Base-by-base conservation (phyloP, 139 green algal genomes). In the Gonium pectorale region DNA sequence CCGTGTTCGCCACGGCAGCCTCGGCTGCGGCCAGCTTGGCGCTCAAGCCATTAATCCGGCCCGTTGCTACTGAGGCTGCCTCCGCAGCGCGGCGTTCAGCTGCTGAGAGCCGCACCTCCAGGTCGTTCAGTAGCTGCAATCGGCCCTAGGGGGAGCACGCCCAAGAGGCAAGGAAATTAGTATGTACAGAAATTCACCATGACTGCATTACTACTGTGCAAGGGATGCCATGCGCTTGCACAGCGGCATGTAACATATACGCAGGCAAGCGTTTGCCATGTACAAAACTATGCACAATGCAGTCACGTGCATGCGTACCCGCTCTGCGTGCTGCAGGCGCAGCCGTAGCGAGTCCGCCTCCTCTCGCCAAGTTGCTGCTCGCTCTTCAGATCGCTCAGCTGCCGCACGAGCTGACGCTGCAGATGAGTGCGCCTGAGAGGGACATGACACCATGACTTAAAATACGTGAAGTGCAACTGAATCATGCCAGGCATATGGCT, bases 141-240 rank as follows among this genome's bases (percentile, higher is more conserved):
- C 84, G 84, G 1, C n/a, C 77, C 84, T 89, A 68, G 22, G 26
- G 67, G 35, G n/a, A n/a, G n/a, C n/a, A n/a, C n/a, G n/a, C n/a
- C n/a, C n/a, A n/a, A n/a, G n/a, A n/a, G n/a, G n/a, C n/a, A n/a
- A n/a, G n/a, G n/a, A n/a, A n/a, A n/a, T n/a, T n/a, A n/a, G n/a
- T n/a, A n/a, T n/a, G n/a, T n/a, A n/a, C n/a, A n/a, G n/a, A n/a
- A n/a, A n/a, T n/a, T n/a, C n/a, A n/a, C n/a, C n/a, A n/a, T n/a
- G n/a, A n/a, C n/a, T n/a, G n/a, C n/a, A n/a, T n/a, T n/a, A n/a
- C n/a, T n/a, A n/a, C n/a, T n/a, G n/a, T n/a, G n/a, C n/a, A n/a
- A n/a, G n/a, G n/a, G n/a, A n/a, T n/a, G n/a, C n/a, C n/a, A n/a
- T n/a, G n/a, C n/a, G n/a, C n/a, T n/a, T n/a, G n/a, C n/a, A n/a